Conservation (phyloP, 225 moss, liverwort and hornwort genomes). For the Antitrichia curtipendula region DNA sequence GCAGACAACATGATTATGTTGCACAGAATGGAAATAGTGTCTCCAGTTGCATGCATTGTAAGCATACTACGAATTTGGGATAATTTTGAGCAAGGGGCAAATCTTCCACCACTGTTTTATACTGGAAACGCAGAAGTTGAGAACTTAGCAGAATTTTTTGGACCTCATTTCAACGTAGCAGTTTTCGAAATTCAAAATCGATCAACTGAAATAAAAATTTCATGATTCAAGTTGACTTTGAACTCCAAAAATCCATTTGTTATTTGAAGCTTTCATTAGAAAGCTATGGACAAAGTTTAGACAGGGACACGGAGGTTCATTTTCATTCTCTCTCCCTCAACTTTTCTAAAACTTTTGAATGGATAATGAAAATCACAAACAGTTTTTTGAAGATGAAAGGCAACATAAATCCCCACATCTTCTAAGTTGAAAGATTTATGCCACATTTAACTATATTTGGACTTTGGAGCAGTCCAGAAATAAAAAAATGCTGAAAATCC, state of each 20-base stretch:
- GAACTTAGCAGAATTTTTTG: not conserved
- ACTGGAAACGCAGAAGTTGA: not conserved
- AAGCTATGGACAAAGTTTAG: not conserved
- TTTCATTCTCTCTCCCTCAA: not conserved
- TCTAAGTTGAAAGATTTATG: too few species aligned
- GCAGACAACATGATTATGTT: not conserved
- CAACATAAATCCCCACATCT: not conserved
- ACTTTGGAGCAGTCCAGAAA: too few species aligned
- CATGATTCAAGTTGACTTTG: not conserved
- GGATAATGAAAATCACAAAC: not conserved
- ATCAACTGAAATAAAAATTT: too few species aligned
- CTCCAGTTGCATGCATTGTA: not conserved
- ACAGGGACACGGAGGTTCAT: not conserved
- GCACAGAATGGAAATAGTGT: not conserved
- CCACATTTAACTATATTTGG: too few species aligned
- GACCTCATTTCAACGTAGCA: rapidly evolving
- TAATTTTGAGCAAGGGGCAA: too few species aligned
- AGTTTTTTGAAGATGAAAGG: not conserved
- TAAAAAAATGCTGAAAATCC: too few species aligned
- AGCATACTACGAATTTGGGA: not conserved
- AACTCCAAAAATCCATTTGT: not conserved
- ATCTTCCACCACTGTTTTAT: not conserved
- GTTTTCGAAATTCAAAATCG: not conserved
- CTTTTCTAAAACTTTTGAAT: not conserved
- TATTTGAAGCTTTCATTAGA: not conserved